Evolutionary conservation across 129 eudicot genomes (phyloP), one percentile per base, ranked within the genome.

Genomic region (Artemisia argyi): DNA sequence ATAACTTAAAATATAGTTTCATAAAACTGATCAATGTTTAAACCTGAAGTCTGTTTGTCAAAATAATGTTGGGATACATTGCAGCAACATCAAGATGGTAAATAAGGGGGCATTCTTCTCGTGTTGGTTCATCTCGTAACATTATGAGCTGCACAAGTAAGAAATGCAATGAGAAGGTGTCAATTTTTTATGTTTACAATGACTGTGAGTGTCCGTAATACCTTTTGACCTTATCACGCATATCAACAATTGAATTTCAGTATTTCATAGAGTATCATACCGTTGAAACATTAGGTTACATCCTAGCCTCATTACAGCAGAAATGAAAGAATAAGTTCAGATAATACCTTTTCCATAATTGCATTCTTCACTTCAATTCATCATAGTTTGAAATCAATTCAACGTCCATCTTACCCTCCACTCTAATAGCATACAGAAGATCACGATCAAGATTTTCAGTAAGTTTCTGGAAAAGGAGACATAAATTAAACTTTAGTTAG

Each of bases 71-170:
- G 18, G 99, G 99, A 79, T 95, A 95, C 99, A 95, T 95, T 20
- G 99, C 99, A 84, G 99, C 99, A 59, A 95, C 99, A 84, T 95
- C 99, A 24, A 95, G 80, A 86, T 95, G 99, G 80, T 95, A 95
- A 51, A 95, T 95, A 78, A 95, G 99, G 61, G 99, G 99, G 73
- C 81, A 70, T 80, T 95, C 99, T 81, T 90, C 97, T 39, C 96
- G 85, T 72, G 83, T 72, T 51, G 99, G 97, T 59, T 83, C 87
- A 81, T 88, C 94, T 68, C 84, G 86, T 81, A 95, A 82, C 5
- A 61, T 72, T 50, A 64, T 61, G 52, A 95, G 99, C 99, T 95
- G 88, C 85, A 88, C 1, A 80, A 47, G 65, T 65, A 61, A 3
- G 13, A 24, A 49, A 49, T n/a, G 20, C 12, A 1, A 39, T 11